Evolutionary conservation across 345 rosid species (phyloP).

Genomic region (Jatropha curcas): DNA sequence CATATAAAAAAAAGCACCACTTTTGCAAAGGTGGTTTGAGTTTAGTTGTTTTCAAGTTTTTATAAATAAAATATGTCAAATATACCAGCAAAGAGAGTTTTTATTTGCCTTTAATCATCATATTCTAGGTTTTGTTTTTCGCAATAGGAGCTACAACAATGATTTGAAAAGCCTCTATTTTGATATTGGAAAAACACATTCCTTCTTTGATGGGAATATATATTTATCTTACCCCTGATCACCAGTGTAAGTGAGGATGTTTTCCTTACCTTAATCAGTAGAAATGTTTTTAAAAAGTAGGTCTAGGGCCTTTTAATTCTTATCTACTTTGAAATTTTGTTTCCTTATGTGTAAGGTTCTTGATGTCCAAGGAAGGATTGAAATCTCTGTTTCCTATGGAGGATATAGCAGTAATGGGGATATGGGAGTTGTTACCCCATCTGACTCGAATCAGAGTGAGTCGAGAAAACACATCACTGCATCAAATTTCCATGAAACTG

Average conservation of each 20-base stretch:
- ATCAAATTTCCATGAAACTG: neutral
- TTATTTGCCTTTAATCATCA: too few relatives aligned
- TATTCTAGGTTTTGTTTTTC: too few relatives aligned
- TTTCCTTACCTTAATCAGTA: too few relatives aligned
- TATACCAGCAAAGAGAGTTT: too few relatives aligned
- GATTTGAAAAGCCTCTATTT: neutral
- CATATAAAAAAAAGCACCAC: too few relatives aligned
- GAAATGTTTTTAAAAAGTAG: too few relatives aligned
- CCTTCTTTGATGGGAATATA: neutral
- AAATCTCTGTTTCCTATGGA: constrained; percentile 77
- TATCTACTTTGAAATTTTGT: neutral
- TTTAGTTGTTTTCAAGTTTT: too few relatives aligned
- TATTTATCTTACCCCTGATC: neutral
- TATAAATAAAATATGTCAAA: too few relatives aligned
- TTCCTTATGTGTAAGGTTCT: constrained; percentile 39
- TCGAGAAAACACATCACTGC: neutral
- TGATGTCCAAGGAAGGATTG: constrained; percentile 78
- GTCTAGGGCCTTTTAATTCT: neutral
- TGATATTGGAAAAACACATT: neutral
- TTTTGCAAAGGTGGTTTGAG: too few relatives aligned
- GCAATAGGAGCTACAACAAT: too few relatives aligned
- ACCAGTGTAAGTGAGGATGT: neutral
- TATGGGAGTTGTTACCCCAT: constrained; percentile 89
- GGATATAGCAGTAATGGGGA: constrained; percentile 90
- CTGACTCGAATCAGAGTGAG: constrained; percentile 73